Percentiles rank a stretch among this genome's conserved stretches.
These are phyloP conservation scores for Tricholoma matsutake DNA, from an alignment of 768 basidiomycete genomes.

Conservation along the genomic window DNA sequence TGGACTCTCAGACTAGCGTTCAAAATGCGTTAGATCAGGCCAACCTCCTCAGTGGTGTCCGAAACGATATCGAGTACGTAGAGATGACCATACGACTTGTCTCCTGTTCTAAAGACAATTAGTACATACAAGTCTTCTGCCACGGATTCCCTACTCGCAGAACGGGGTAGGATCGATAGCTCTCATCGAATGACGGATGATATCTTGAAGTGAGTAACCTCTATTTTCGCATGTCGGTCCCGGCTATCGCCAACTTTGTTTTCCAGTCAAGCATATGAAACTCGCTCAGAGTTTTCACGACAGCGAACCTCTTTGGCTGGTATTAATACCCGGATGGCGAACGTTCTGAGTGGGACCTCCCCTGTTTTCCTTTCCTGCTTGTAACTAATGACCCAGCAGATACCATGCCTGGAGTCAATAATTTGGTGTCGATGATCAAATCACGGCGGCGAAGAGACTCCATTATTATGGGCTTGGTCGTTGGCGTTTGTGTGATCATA, in stretches of 20 bases:
- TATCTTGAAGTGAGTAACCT: constrained; percentile 66
- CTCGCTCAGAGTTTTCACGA: constrained; percentile 85
- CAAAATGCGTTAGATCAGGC: constrained; percentile 82
- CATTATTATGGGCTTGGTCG: constrained; percentile 83
- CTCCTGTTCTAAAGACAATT: background rate
- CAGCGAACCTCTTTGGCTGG: constrained; percentile 73
- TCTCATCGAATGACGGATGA: constrained; percentile 95
- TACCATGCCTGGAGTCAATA: constrained; percentile 94
- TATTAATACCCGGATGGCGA: constrained; percentile 82
- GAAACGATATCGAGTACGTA: constrained; percentile 92
- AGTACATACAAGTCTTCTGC: constrained; percentile 91
- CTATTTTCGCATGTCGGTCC: background rate
- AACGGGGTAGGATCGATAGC: constrained; percentile 86
- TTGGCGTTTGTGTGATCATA: constrained; percentile 76
- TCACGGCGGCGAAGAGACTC: constrained; percentile 86
- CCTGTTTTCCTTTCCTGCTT: background rate
- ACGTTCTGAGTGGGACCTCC: constrained; percentile 70
- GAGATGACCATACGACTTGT: background rate
- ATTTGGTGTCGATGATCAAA: constrained; percentile 88
- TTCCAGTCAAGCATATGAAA: constrained; percentile 92
- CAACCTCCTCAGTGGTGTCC: constrained; percentile 84
- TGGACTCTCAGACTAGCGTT: constrained; percentile 60
- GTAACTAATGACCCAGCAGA: constrained; percentile 40
- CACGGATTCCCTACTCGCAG: constrained; percentile 82
- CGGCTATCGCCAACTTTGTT: constrained; percentile 3